phyloP scores from a whole-genome alignment of 2,329 filamentous ascomycete species.

The Colletotrichum acutatum region DNA sequence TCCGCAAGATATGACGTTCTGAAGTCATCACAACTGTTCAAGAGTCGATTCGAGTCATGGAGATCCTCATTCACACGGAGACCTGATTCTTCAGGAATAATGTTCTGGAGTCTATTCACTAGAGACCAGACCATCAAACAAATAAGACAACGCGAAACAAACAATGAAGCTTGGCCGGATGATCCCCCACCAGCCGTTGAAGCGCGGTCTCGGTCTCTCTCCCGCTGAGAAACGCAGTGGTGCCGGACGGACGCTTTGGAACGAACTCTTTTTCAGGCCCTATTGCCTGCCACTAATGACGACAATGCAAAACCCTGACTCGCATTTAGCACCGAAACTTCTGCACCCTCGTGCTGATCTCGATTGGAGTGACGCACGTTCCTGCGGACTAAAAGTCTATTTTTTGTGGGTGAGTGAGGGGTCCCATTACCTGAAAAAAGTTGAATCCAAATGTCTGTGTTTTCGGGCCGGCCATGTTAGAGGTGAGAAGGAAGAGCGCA shows the following conservation, averaged over 20 bases:
- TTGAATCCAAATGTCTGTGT: not conserved
- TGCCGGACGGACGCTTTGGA: slow-evolving; percentile 3
- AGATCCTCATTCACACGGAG: not conserved
- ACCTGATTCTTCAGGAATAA: not conserved
- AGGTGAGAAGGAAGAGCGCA: not conserved
- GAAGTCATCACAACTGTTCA: not conserved
- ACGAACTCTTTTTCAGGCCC: slow-evolving; percentile 3
- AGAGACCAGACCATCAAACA: not conserved
- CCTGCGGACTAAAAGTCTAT: slow-evolving; percentile 14
- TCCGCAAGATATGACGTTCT: not conserved
- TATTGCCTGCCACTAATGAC: slow-evolving; percentile 1
- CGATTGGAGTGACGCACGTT: slow-evolving; percentile 25
- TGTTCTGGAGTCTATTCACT: not conserved
- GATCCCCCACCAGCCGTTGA: not conserved
- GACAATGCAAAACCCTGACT: slow-evolving; percentile 18
- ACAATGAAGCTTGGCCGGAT: slow-evolving; percentile 4
- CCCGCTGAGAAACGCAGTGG: not conserved
- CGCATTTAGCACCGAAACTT: not conserved
- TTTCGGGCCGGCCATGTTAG: not conserved
- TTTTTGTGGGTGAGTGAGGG: not conserved
- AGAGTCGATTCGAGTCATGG: not conserved
- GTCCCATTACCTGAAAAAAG: not conserved
- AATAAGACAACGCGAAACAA: slow-evolving; percentile 4
- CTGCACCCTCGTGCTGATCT: slow-evolving; percentile 21
- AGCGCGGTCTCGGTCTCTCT: not conserved